Evolutionary conservation across 306 rosid genomes (phyloP).

Genomic region (Lotus japonicus): DNA sequence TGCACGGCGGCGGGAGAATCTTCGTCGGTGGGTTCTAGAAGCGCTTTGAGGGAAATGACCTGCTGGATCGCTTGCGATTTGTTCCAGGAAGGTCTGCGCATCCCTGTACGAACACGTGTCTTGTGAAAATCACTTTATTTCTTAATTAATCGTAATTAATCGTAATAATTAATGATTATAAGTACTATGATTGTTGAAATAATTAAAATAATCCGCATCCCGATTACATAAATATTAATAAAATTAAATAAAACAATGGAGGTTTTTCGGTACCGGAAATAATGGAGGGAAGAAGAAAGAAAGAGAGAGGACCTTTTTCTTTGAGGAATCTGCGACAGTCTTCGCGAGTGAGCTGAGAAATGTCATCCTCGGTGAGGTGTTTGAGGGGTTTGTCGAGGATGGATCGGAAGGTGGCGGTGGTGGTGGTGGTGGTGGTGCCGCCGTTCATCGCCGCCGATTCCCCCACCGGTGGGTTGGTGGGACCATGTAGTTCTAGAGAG

Average conservation of each 20-base stretch:
- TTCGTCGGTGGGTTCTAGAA: constrained; percentile 68
- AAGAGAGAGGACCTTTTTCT: constrained; percentile 59
- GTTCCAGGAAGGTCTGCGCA: constrained; percentile 99
- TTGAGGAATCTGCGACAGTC: constrained; percentile 95
- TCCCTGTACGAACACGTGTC: constrained; percentile 95
- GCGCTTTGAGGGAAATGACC: constrained; percentile 92
- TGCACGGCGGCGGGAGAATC: constrained; percentile 45
- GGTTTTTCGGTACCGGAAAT: constrained; percentile 47
- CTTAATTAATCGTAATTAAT: too few relatives aligned
- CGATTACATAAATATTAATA: neutral
- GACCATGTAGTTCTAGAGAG: constrained; percentile 21
- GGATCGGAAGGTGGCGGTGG: constrained; percentile 64
- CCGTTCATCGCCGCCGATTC: constrained; percentile 58
- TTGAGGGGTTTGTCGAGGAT: constrained; percentile 86
- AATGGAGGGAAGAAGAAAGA: neutral
- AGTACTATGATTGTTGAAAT: neutral
- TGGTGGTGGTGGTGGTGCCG: constrained; percentile 48
- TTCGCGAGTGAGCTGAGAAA: constrained; percentile 98
- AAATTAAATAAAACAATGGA: neutral
- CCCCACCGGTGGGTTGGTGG: constrained; percentile 9
- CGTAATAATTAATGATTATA: neutral
- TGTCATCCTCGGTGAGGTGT: constrained; percentile 96
- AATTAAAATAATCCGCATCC: neutral
- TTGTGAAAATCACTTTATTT: too few relatives aligned
- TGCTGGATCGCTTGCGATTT: constrained; percentile 99